These are phyloP conservation scores for Penicillium fuscoglaucum DNA, from an alignment of 2,329 filamentous ascomycete genomes.

Conservation along the genomic window DNA sequence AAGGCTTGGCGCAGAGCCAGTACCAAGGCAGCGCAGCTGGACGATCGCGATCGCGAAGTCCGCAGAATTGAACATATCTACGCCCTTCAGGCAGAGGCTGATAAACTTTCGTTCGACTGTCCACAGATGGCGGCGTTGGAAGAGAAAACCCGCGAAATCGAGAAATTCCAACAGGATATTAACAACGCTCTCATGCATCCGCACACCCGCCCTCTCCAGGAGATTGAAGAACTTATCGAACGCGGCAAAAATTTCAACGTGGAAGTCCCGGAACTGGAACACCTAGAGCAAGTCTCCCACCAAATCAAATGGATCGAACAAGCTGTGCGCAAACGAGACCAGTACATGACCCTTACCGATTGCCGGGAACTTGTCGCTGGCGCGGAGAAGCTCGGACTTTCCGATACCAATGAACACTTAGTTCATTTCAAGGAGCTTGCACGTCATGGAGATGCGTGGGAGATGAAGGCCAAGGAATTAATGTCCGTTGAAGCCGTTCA, in stretches of 20 bases:
- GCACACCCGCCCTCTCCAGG: constrained; percentile 62
- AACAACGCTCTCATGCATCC: constrained; percentile 68
- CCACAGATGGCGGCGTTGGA: constrained; percentile 82
- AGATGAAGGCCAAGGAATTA: constrained; percentile 86
- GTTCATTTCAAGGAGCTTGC: constrained; percentile 74
- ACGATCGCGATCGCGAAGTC: constrained; percentile 79
- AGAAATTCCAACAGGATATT: constrained; percentile 78
- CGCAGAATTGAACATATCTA: constrained; percentile 88
- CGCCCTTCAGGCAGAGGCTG: constrained; percentile 77
- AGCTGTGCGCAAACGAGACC: constrained; percentile 65
- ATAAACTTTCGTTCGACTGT: constrained; percentile 88
- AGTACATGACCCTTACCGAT: constrained; percentile 72
- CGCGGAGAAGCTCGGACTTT: constrained; percentile 74
- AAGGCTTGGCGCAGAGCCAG: constrained; percentile 76
- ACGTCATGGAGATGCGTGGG: constrained; percentile 79
- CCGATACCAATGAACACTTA: constrained; percentile 77
- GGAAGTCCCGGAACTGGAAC: constrained; percentile 84
- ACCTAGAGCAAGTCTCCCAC: constrained; percentile 74
- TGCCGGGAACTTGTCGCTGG: constrained; percentile 76
- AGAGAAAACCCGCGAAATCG: constrained; percentile 82
- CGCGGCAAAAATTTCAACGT: constrained; percentile 86
- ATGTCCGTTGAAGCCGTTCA: constrained; percentile 90
- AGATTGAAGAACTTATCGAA: constrained; percentile 90
- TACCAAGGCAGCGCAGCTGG: constrained; percentile 73
- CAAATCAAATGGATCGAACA: constrained; percentile 87